These are phyloP conservation scores for Falciphora oryzae DNA, from an alignment of 2,329 filamentous ascomycete genomes.

Conservation along the genomic window DNA sequence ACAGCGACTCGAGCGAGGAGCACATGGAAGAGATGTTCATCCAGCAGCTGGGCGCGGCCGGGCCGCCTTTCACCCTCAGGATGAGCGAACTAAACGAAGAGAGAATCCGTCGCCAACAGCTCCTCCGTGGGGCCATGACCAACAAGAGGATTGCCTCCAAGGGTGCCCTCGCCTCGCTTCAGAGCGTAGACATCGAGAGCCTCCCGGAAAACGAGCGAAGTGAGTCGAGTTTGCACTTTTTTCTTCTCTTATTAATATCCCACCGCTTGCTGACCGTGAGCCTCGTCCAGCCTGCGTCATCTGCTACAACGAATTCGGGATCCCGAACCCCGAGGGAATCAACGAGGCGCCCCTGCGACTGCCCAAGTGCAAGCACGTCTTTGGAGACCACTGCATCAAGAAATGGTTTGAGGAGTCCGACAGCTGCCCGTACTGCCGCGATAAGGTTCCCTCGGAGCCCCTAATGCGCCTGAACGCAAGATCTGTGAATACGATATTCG, in stretches of 20 bases:
- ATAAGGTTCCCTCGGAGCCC: slow-evolving; percentile 50
- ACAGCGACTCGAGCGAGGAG: slow-evolving; percentile 3
- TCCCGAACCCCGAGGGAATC: slow-evolving; percentile 50
- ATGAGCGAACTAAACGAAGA: slow-evolving; percentile 22
- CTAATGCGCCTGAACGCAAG: slow-evolving; percentile 16
- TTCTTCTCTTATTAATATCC: background rate
- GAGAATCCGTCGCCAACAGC: slow-evolving; percentile 35
- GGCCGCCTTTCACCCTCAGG: slow-evolving; percentile 1
- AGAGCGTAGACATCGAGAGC: slow-evolving; percentile 38
- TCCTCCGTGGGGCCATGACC: slow-evolving; percentile 37
- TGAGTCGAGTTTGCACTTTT: slow-evolving; percentile 26
- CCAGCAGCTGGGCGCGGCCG: slow-evolving; percentile 5
- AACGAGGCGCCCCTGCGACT: slow-evolving; percentile 51
- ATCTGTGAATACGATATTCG: slow-evolving; percentile 15
- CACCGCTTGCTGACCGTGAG: slow-evolving; percentile 5
- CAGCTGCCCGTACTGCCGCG: slow-evolving; percentile 59
- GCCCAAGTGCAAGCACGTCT: slow-evolving; percentile 58
- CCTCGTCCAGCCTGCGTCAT: slow-evolving; percentile 48
- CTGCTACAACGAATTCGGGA: slow-evolving; percentile 58
- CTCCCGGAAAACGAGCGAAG: slow-evolving; percentile 42
- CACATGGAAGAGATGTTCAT: slow-evolving; percentile 6
- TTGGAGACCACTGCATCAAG: slow-evolving; percentile 59
- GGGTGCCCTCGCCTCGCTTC: slow-evolving; percentile 38
- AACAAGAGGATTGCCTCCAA: slow-evolving; percentile 43
- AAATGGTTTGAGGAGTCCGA: slow-evolving; percentile 60